A percentile compares a stretch with the other conserved stretches of the same genome.
Evolutionary conservation across 768 basidiomycete species (phyloP).

Genomic region (Phanerochaete carnosa): DNA sequence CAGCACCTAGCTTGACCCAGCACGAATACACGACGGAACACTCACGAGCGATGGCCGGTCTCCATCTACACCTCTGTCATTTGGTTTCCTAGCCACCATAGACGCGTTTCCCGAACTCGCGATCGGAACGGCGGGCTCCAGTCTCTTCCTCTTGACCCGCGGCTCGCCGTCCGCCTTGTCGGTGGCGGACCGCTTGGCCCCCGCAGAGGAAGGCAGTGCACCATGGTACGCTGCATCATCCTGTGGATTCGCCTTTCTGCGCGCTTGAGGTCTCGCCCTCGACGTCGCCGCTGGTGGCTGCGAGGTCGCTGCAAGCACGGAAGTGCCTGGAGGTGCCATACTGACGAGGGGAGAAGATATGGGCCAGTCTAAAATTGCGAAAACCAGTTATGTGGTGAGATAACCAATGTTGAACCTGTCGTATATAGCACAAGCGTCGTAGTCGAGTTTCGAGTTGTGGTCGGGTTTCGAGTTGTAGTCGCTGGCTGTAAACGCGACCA

Average conservation of each 20-base stretch:
- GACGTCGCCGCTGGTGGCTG: not conserved
- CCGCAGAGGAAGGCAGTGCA: slow-evolving; percentile 16
- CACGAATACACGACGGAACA: not conserved
- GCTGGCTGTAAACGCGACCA: not conserved
- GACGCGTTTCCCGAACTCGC: slow-evolving; percentile 6
- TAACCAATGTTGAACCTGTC: too few relatives aligned
- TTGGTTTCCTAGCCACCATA: slow-evolving; percentile 9
- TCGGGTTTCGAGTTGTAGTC: not conserved
- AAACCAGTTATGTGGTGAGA: not conserved
- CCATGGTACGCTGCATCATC: slow-evolving; percentile 61
- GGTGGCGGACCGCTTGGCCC: slow-evolving; percentile 60
- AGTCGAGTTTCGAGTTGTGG: not conserved
- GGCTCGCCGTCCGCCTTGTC: slow-evolving; percentile 76
- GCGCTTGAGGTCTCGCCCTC: slow-evolving; percentile 5
- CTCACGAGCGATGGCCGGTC: slow-evolving; percentile 24
- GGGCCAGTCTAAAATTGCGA: slow-evolving; percentile 1
- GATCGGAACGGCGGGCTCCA: slow-evolving; percentile 39
- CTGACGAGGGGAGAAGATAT: not conserved
- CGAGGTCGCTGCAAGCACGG: not conserved
- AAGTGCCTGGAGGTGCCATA: slow-evolving; percentile 5
- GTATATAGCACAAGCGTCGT: not conserved
- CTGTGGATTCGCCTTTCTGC: slow-evolving; percentile 34
- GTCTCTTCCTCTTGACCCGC: slow-evolving; percentile 68
- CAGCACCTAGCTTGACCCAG: not conserved
- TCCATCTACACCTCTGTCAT: slow-evolving; percentile 12